phyloP scores from a whole-genome alignment of 2,329 filamentous ascomycete genomes.

The Rhinocladiella similis region DNA sequence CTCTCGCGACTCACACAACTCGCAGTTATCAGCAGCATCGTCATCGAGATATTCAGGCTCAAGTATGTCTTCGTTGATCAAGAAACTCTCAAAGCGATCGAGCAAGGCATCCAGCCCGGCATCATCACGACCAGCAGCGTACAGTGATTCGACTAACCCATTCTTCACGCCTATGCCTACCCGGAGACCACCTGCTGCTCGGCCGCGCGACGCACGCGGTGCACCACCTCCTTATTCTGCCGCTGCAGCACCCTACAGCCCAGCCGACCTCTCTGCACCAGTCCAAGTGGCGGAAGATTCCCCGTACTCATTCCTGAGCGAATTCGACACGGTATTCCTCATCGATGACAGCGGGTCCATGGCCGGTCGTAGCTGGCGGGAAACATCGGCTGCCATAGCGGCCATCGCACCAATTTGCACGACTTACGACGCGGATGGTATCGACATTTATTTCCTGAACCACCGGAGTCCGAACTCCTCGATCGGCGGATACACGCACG shows the following conservation, averaged over 20 bases:
- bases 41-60: slow-evolving; percentile 2
- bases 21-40: slow-evolving; percentile 7
- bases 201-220: neutral
- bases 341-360: slow-evolving; percentile 94
- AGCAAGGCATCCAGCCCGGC: slow-evolving; percentile 3
- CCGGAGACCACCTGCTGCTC: slow-evolving; percentile 15
- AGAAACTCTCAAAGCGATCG: slow-evolving; percentile 16
- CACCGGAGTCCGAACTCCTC: slow-evolving; percentile 48
- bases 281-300: slow-evolving; percentile 54
- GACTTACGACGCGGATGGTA: slow-evolving; percentile 74
- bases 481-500: slow-evolving; percentile 62
- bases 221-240: slow-evolving; percentile 28
- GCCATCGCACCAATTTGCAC: slow-evolving; percentile 82
- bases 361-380: slow-evolving; percentile 72
- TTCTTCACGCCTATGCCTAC: slow-evolving; percentile 16
- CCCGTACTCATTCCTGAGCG: slow-evolving; percentile 70
- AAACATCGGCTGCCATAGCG: slow-evolving; percentile 68
- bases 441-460: slow-evolving; percentile 93
- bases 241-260: slow-evolving; percentile 4
- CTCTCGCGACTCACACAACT: slow-evolving; percentile 14
- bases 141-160: slow-evolving; percentile 6
- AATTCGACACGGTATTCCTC: slow-evolving; percentile 85
- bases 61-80: slow-evolving; percentile 16
- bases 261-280: slow-evolving; percentile 9
- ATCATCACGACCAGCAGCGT: neutral